phyloP scores from a whole-genome alignment of 768 basidiomycete species.

The Amanita molliuscula region DNA sequence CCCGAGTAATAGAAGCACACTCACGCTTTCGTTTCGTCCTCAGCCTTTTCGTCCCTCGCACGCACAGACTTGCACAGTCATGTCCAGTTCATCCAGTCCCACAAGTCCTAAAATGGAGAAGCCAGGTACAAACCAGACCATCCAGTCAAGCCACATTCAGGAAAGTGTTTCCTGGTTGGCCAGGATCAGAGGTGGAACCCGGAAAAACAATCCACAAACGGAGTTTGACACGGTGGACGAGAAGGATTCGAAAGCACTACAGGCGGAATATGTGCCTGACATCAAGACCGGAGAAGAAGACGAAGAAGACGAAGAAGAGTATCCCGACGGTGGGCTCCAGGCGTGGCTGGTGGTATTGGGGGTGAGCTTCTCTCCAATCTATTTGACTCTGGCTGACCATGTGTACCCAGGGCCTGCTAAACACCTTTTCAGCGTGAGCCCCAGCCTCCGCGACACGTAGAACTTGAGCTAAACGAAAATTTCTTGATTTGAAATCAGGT shows the following conservation, averaged over 20 bases:
- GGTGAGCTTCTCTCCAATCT: slow-evolving; percentile 16
- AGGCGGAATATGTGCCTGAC: background rate
- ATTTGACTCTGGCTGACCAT: background rate
- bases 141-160: background rate
- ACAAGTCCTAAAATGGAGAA: background rate
- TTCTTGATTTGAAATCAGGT: slow-evolving; percentile 18
- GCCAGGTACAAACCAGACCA: too few relatives aligned
- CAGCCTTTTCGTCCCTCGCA: too few relatives aligned
- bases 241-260: background rate
- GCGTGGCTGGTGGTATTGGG: slow-evolving; percentile 38
- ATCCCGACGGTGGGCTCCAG: slow-evolving; percentile 32
- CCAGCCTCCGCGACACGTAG: background rate
- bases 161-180: background rate
- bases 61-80: too few relatives aligned
- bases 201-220: background rate
- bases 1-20: background rate
- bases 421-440: slow-evolving; percentile 34
- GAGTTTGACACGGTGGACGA: background rate
- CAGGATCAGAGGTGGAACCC: background rate
- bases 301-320: slow-evolving; percentile 5
- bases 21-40: too few relatives aligned
- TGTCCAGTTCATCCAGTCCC: too few relatives aligned
- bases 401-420: slow-evolving; percentile 29
- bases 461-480: background rate
- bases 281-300: too few relatives aligned